Evolutionary conservation across 2,329 filamentous ascomycete genomes (phyloP), one percentile per base, ranked within the genome.

Genomic region (Coniochaeta sp.): DNA sequence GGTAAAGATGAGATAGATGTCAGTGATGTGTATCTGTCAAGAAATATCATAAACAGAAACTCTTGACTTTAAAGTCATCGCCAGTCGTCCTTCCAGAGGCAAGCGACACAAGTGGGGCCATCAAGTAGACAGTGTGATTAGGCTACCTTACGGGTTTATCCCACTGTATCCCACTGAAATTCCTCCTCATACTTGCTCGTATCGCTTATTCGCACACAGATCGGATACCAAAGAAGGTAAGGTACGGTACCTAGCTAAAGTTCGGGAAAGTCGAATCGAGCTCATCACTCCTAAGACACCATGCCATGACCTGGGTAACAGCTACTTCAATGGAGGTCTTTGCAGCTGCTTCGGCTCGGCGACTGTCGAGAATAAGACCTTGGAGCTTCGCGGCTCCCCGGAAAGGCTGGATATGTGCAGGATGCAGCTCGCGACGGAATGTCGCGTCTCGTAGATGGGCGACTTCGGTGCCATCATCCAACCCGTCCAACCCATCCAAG

Each of bases 401-500:
- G 38, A 44, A 16, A 57, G 54, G 54, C 7, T 57, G 54, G 54
- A 8, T 57, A 19, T 57, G 54, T 17, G 9, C 54, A 6, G 54
- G 31, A 36, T 57, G 54, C 31, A 57, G 22, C 31, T 22, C 26
- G 17, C 54, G 34, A 57, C 54, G 54, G 38, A 22, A 22, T 38
- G 54, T 19, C 54, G 54, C 54, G 14, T 36, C 54, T 16, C 54
- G 54, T 38, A 34, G 54, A 57, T 57, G 54, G 54, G 28, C 28
- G 6, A 34, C 54, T 14, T 57, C 54, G 3, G 19, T 7, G 56
- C 33, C 54, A 55, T 59, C 61, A 34, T 47, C 34, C 58, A 61
- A 7, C 28, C 59, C 50, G 19, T 47, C 34, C 58, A 61, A 7
- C 28, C 59, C 50, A 22, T 44, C 63, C 62, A 98, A 98, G 77